Percentiles rank a stretch among this genome's conserved stretches.
Conservation (phyloP, 305 asterid species). For the Fraxinus albicans region DNA sequence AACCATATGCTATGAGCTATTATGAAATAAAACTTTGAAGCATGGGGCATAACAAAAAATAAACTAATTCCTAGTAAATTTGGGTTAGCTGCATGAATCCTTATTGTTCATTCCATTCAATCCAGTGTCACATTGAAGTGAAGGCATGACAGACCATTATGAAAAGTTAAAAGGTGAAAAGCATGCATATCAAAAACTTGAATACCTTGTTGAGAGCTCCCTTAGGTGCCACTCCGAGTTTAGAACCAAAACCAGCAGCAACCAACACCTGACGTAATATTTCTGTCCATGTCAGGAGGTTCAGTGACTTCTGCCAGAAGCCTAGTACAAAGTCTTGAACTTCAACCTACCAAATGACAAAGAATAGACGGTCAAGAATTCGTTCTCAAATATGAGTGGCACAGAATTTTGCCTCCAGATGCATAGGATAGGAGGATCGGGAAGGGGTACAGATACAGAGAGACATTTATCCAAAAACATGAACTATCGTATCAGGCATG, state of each 20-base stretch:
- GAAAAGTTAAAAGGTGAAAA: constrained; percentile 11
- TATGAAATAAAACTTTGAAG: constrained; percentile 9
- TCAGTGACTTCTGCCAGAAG: constrained; percentile 74
- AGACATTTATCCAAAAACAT: not conserved
- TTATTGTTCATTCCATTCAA: not conserved
- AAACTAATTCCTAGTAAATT: not conserved
- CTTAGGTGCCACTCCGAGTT: constrained; percentile 37
- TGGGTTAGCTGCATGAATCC: not conserved
- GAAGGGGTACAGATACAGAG: not conserved
- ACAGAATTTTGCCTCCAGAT: not conserved
- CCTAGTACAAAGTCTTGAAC: constrained; percentile 43
- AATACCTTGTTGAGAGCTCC: constrained; percentile 63
- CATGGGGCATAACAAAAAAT: not conserved
- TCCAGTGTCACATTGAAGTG: not conserved
- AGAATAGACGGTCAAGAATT: constrained; percentile 15
- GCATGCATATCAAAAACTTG: constrained; percentile 26
- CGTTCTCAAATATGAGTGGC: not conserved
- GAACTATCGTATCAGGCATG: not conserved
- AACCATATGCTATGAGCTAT: constrained; percentile 12
- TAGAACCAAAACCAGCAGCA: constrained; percentile 93
- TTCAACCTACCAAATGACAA: constrained; percentile 62
- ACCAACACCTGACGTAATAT: constrained; percentile 72
- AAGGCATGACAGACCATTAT: constrained; percentile 11
- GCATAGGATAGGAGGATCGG: not conserved
- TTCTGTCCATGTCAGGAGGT: constrained; percentile 90